Conservation (phyloP, 495 filamentous ascomycete species). For the Aspergillus nidulans region DNA sequence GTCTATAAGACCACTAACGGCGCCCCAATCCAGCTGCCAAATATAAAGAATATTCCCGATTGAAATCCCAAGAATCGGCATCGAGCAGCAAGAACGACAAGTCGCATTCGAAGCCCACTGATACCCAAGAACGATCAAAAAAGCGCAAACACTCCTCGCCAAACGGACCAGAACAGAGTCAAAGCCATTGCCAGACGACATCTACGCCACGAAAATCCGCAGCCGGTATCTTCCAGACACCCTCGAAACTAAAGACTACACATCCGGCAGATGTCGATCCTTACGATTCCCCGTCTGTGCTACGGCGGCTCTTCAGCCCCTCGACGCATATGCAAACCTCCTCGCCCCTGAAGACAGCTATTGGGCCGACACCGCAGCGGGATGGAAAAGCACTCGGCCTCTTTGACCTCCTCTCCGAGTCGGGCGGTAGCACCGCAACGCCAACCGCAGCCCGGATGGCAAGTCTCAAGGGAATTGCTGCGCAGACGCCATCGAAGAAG, state of each 20-base stretch:
- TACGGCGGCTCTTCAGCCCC: constrained; percentile 59
- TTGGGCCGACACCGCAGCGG: constrained; percentile 89
- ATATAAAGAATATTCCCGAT: constrained; percentile 83
- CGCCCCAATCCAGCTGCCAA: constrained; percentile 59
- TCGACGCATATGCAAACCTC: constrained; percentile 35
- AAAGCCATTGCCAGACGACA: neutral
- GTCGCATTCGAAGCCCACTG: constrained; percentile 12
- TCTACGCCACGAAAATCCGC: constrained; percentile 30
- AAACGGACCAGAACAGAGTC: constrained; percentile 20
- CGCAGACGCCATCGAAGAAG: constrained; percentile 39
- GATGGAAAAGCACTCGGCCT: constrained; percentile 82
- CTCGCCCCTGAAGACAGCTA: constrained; percentile 37
- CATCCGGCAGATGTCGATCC: constrained; percentile 49
- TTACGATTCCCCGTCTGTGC: constrained; percentile 54
- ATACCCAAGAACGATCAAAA: constrained; percentile 24
- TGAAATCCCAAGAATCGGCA: constrained; percentile 54
- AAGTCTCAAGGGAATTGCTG: constrained; percentile 26
- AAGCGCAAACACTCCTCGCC: constrained; percentile 39
- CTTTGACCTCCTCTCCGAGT: constrained; percentile 77
- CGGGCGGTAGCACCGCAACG: constrained; percentile 45
- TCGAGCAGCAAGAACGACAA: constrained; percentile 25
- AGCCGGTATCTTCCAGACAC: constrained; percentile 38
- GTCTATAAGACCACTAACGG: neutral
- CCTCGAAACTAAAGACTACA: constrained; percentile 40
- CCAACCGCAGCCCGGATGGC: constrained; percentile 33